phyloP scores from a whole-genome alignment of 306 rosid species.

The Macrotyloma uniflorum region DNA sequence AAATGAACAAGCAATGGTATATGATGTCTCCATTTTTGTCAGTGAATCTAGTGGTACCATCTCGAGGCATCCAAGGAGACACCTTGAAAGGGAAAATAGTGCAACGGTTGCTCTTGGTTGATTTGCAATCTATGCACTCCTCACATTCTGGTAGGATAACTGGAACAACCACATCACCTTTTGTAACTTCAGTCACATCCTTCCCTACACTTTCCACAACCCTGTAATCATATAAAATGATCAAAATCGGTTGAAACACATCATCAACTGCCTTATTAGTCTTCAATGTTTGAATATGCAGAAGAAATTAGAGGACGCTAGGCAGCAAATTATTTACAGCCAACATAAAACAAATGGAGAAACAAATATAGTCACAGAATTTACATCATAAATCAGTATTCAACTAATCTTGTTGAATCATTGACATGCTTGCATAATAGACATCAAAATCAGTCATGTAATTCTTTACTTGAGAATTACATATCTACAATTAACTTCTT shows the following conservation, averaged over 20 bases:
- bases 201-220: conserved; percentile 86
- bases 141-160: conserved; percentile 71
- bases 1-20: conserved; percentile 70
- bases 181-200: conserved; percentile 61
- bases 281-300: background rate
- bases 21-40: conserved; percentile 61
- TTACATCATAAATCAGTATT: background rate
- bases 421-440: background rate
- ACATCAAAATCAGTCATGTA: background rate
- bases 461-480: background rate
- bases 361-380: background rate
- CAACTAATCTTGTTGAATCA: conserved; percentile 4
- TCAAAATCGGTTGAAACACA: conserved; percentile 1
- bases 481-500: background rate
- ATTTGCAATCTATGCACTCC: conserved; percentile 68
- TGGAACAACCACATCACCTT: conserved; percentile 75
- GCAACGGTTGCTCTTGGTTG: conserved; percentile 76
- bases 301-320: background rate
- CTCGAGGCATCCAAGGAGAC: conserved; percentile 69
- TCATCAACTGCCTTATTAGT: background rate
- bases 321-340: background rate
- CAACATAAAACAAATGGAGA: conserved; percentile 8
- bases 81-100: conserved; percentile 63
- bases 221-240: conserved; percentile 39
- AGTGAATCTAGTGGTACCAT: conserved; percentile 71